Evolutionary conservation across 257 asterid genomes (phyloP), one percentile per base, ranked within the genome.

Genomic region (Schizonepeta tenuifolia): DNA sequence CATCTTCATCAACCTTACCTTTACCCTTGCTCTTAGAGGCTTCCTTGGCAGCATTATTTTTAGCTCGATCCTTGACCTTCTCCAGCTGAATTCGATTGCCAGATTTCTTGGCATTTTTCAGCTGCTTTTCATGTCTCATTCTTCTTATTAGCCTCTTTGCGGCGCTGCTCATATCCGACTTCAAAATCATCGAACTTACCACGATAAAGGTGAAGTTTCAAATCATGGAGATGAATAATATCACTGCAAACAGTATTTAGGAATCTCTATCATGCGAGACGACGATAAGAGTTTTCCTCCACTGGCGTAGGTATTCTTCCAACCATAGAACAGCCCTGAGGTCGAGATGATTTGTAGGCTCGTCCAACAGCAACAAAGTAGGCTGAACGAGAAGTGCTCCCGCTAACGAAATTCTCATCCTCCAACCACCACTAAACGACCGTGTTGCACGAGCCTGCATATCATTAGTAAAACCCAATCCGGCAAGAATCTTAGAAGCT

Each of bases 391-490:
- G 86, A 38, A 88, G 90, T 44, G 92, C 95, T 69, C 90, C 74
- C 36, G 95, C 95, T 57, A 88, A 79, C 22, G 92, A 88, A 65
- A 88, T 88, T 77, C 92, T 83, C 95, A 88, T 88, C 59, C 92
- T 84, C 95, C 95, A 88, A 54, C 95, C 95, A 72, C 95, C 95
- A 83, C 92, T 88, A 53, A 88, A 88, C 26, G 95, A 88, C 67
- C 71, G 77, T 18, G 92, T 86, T 3, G 87, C 79, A 36, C 95
- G 87, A 24, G 36, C 80, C 79, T 88, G 92, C 95, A 88, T 88
- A 50, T 85, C 84, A 64, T 80, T 85, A 22, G 90, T 85, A 68
- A 88, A 88, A 69, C 95, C 92, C 82, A 86, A 57, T 20, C 95
- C 95, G 43, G 90, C 89, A 70, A 88, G 90, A 82, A 88, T 88